phyloP scores from a whole-genome alignment of 768 basidiomycete genomes.

The Terana coerulea region DNA sequence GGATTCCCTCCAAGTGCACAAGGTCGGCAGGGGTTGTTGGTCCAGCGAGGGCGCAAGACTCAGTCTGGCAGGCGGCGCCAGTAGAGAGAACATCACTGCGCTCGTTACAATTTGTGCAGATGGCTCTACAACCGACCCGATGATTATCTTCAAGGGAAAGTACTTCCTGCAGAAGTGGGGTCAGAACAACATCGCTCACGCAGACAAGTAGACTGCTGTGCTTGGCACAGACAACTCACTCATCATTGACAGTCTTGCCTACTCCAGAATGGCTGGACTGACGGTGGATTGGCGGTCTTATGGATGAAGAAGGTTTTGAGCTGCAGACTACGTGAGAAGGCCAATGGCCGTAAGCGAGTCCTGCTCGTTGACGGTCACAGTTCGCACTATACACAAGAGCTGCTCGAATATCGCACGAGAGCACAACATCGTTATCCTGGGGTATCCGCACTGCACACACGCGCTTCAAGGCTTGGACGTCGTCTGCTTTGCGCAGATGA shows the following conservation, averaged over 20 bases:
- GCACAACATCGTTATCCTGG: not conserved
- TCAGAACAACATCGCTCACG: conserved; percentile 33
- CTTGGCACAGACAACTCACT: not conserved
- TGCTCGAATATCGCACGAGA: not conserved
- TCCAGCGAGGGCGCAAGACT: conserved; percentile 5
- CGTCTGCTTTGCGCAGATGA: conserved; percentile 39
- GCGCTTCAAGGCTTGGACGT: conserved; percentile 42
- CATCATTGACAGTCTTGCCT: not conserved
- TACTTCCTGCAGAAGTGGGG: conserved; percentile 29
- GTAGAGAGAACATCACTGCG: conserved; percentile 33
- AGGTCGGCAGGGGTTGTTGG: not conserved
- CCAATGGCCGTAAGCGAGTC: conserved; percentile 24
- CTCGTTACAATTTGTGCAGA: conserved; percentile 39
- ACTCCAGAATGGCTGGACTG: conserved; percentile 23
- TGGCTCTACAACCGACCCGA: conserved; percentile 28
- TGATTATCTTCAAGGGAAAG: conserved; percentile 38
- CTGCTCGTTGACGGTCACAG: conserved; percentile 40
- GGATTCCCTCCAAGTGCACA: conserved; percentile 5
- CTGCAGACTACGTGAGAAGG: conserved; percentile 31
- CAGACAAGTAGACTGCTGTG: conserved; percentile 23
- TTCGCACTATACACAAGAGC: conserved; percentile 34
- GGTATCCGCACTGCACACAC: conserved; percentile 24
- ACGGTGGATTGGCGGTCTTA: conserved; percentile 13
- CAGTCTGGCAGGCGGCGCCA: conserved; percentile 30
- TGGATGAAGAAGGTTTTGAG: conserved; percentile 28